These are phyloP conservation scores for Neonectria hederae DNA, from an alignment of 2,329 filamentous ascomycete genomes.

Conservation along the genomic window DNA sequence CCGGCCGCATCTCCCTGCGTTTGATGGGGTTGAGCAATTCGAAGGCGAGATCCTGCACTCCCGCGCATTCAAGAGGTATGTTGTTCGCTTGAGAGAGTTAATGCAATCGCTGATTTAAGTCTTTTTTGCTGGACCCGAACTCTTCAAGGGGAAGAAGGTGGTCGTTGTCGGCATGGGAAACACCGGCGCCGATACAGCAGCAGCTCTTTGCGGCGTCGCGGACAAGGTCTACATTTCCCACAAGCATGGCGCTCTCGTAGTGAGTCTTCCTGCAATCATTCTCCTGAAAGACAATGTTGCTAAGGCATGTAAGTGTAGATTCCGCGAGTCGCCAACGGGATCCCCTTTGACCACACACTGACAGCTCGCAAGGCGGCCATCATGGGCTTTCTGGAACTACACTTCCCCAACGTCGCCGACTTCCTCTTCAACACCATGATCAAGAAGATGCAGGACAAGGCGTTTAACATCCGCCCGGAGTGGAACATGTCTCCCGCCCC, in stretches of 20 bases:
- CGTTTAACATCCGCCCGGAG: constrained; percentile 40
- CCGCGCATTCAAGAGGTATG: constrained; percentile 47
- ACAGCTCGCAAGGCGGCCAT: constrained; percentile 47
- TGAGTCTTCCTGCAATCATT: constrained; percentile 34
- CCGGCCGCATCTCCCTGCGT: constrained; percentile 47
- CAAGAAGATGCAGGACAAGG: constrained; percentile 34
- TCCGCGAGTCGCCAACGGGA: constrained; percentile 46
- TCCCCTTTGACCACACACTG: constrained; percentile 46
- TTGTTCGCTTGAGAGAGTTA: not conserved
- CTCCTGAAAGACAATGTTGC: not conserved
- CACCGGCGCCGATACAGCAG: constrained; percentile 45
- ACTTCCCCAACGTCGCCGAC: constrained; percentile 33
- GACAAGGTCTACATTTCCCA: constrained; percentile 55
- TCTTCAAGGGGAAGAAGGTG: constrained; percentile 53
- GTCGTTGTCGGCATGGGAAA: constrained; percentile 55
- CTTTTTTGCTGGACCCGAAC: constrained; percentile 28
- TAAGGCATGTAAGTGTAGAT: constrained; percentile 30
- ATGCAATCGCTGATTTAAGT: not conserved
- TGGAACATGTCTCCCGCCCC: constrained; percentile 43
- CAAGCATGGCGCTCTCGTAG: constrained; percentile 49
- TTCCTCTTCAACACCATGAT: constrained; percentile 38
- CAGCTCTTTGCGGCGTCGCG: constrained; percentile 47
- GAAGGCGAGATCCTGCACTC: constrained; percentile 52
- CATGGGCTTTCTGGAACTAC: constrained; percentile 42
- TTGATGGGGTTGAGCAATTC: constrained; percentile 50